Evolutionary conservation across 2,329 filamentous ascomycete genomes (phyloP), one percentile per base, ranked within the genome.

Genomic region (Fusarium euwallaceae): DNA sequence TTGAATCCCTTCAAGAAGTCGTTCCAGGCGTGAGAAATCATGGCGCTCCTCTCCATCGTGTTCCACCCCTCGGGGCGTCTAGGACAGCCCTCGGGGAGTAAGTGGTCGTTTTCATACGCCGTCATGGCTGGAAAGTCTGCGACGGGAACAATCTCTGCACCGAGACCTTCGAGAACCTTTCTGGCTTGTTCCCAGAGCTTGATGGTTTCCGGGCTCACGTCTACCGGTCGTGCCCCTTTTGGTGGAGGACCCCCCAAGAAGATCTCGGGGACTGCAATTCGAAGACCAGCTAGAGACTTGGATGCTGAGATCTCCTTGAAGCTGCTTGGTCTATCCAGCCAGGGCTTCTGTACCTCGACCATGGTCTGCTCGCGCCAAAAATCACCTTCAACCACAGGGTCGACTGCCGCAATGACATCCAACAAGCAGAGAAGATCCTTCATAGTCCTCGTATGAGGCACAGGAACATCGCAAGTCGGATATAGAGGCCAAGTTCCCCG

Each of bases 401-500:
- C 55, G n/a, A n/a, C n/a, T n/a, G n/a, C n/a, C n/a, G n/a, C 34
- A 58, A 90, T 82, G 7, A 88, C 83, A 61, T 88, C 83, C 2
- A 90, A 79, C 2, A 91, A 72, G 1, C 77, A 75, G 16, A 89
- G 80, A 81, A 90, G 81, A 77, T 90, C 88, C 5, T 78, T 73
- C 51, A 90, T 81, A 0, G 84, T 87, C 45, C 87, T 81, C 0
- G 88, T 86, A 70, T 89, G 86, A 1, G 88, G 88, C 0, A 88
- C 86, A 0, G 88, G 78, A 0, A 88, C 86, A 78, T 91, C 88
- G 73, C 88, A 89, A 0, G 87, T 88, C 0, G 87, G 84, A 74
- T 88, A 90, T 4, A 90, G 78, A 4, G 88, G 88, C 84, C 87
- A 89, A 10, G 86, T 82, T 4, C 89, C 89, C 2, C 88, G 83